Percentiles rank a stretch among this genome's conserved stretches.
phyloP scores from a whole-genome alignment of 495 filamentous ascomycete genomes.

The Darksidea phi region DNA sequence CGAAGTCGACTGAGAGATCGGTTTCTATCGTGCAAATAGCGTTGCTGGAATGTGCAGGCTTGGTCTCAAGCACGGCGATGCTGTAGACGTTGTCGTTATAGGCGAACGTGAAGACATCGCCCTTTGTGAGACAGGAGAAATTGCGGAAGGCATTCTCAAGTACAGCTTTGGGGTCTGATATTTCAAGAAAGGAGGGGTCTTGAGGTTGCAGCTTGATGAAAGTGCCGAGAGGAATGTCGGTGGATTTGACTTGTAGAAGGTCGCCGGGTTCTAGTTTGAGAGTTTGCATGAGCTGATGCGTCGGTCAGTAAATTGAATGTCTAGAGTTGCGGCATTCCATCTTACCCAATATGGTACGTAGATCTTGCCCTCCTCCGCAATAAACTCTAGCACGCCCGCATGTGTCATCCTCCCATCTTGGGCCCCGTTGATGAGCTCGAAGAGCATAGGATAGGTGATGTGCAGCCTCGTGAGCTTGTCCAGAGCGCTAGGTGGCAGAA shows the following conservation, averaged over 20 bases:
- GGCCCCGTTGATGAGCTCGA: slow-evolving; percentile 87
- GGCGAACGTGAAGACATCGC: slow-evolving; percentile 88
- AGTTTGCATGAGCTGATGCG: slow-evolving; percentile 82
- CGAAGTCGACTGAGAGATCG: slow-evolving; percentile 93
- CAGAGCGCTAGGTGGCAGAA: slow-evolving; percentile 89
- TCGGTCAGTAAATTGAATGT: slow-evolving; percentile 11
- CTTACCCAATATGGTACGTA: slow-evolving; percentile 94
- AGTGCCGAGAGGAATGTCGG: slow-evolving; percentile 80
- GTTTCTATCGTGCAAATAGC: slow-evolving; percentile 92
- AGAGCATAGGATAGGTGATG: slow-evolving; percentile 95
- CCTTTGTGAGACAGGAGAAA: slow-evolving; percentile 86
- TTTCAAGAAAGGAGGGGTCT: slow-evolving; percentile 85
- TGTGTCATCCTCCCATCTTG: slow-evolving; percentile 71
- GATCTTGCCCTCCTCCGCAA: slow-evolving; percentile 93
- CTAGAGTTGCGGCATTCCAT: slow-evolving; percentile 5
- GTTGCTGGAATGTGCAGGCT: slow-evolving; percentile 74
- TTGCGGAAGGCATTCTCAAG: slow-evolving; percentile 93
- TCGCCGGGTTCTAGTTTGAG: slow-evolving; percentile 86
- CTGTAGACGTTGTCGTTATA: slow-evolving; percentile 94
- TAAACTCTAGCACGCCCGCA: slow-evolving; percentile 93
- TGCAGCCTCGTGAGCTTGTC: slow-evolving; percentile 96
- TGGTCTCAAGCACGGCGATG: slow-evolving; percentile 88
- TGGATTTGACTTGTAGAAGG: slow-evolving; percentile 89
- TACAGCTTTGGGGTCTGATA: slow-evolving; percentile 96
- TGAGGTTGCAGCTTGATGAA: slow-evolving; percentile 97